phyloP scores from a whole-genome alignment of 192 early-diverging fungal genomes.

The Phycomyces blakesleeanus region DNA sequence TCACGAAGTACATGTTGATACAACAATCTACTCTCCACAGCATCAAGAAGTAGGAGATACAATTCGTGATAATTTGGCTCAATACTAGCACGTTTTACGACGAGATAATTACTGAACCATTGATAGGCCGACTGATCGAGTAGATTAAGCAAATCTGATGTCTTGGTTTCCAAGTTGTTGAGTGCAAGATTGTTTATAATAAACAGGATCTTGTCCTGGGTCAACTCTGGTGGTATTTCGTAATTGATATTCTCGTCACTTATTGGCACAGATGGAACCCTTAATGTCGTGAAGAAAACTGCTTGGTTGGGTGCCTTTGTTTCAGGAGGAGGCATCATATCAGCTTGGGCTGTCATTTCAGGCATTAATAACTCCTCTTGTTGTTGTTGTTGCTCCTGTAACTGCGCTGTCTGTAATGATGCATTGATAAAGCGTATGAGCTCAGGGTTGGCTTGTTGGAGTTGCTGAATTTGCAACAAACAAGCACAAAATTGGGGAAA shows the following conservation, averaged over 20 bases:
- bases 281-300: slow-evolving; percentile 22
- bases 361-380: slow-evolving; percentile 8
- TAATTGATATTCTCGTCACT: slow-evolving; percentile 7
- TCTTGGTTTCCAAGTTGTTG: slow-evolving; percentile 80
- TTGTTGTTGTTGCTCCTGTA: slow-evolving; percentile 3
- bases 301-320: not conserved
- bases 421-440: slow-evolving; percentile 62
- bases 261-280: slow-evolving; percentile 12
- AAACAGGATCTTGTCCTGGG: slow-evolving; percentile 93
- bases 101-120: slow-evolving; percentile 95
- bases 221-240: slow-evolving; percentile 54
- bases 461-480: slow-evolving; percentile 76
- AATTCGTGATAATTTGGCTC: slow-evolving; percentile 96
- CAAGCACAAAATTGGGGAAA: slow-evolving; percentile 88
- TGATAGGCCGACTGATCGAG: slow-evolving; percentile 60
- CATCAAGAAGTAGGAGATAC: slow-evolving; percentile 83
- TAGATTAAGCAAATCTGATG: slow-evolving; percentile 70
- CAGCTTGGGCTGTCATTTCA: not conserved
- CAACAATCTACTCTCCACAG: slow-evolving; percentile 64
- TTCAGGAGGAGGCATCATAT: not conserved
- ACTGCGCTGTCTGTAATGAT: slow-evolving; percentile 31
- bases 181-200: slow-evolving; percentile 93
- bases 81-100: slow-evolving; percentile 92
- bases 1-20: slow-evolving; percentile 79
- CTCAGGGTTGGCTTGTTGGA: slow-evolving; percentile 76